Evolutionary conservation across 495 filamentous ascomycete species (phyloP).

Genomic region (Xylaria sp.): DNA sequence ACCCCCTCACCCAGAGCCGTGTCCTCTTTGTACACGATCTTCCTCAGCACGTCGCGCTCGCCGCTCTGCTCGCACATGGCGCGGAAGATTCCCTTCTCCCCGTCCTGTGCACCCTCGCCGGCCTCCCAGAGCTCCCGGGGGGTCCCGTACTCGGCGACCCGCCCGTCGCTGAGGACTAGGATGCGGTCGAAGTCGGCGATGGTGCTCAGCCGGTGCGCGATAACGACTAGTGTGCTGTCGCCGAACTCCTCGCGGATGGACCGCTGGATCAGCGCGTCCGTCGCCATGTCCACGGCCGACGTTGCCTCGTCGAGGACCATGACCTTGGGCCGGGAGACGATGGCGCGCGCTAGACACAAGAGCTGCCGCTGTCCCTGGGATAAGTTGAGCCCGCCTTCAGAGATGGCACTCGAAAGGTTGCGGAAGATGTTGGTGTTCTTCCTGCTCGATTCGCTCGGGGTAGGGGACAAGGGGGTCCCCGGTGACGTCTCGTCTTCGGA

Average conservation of each 20-base stretch:
- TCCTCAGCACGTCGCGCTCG: conserved; percentile 67
- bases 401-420: conserved; percentile 66
- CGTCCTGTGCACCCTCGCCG: conserved; percentile 44
- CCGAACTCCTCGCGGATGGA: conserved; percentile 82
- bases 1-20: neutral
- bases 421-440: conserved; percentile 69
- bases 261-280: conserved; percentile 81
- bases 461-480: conserved; percentile 29
- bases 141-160: conserved; percentile 74
- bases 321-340: conserved; percentile 78
- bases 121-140: conserved; percentile 72
- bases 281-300: conserved; percentile 85
- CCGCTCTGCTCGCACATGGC: conserved; percentile 79
- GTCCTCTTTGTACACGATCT: conserved; percentile 55
- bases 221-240: conserved; percentile 80
- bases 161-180: conserved; percentile 78
- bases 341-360: conserved; percentile 85
- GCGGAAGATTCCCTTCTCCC: conserved; percentile 65
- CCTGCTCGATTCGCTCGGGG: conserved; percentile 38
- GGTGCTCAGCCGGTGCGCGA: conserved; percentile 86
- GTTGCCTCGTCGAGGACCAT: conserved; percentile 94
- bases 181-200: conserved; percentile 88
- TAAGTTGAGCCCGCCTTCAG: conserved; percentile 80
- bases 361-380: conserved; percentile 90
- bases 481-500: conserved; percentile 43